A percentile compares a stretch with the other conserved stretches of the same genome.
phyloP scores from a whole-genome alignment of 2,329 filamentous ascomycete species.

The Achaetomium macrosporum region DNA sequence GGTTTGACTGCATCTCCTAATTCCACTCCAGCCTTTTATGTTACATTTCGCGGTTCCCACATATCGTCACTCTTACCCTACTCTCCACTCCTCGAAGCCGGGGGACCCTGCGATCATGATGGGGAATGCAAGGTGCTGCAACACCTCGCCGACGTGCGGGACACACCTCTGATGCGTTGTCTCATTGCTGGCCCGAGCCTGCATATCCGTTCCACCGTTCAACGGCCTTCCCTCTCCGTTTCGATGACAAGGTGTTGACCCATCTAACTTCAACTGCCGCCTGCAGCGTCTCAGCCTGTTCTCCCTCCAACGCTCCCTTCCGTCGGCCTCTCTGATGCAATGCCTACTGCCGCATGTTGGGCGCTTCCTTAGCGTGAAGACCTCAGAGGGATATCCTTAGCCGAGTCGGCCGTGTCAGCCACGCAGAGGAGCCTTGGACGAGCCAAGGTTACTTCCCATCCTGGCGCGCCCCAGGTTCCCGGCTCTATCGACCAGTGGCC shows the following conservation, averaged over 20 bases:
- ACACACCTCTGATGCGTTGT: conserved; percentile 24
- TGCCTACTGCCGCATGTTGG: conserved; percentile 9
- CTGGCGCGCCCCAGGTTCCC: conserved; percentile 18
- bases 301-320: neutral
- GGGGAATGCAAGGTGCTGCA: conserved; percentile 9
- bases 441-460: conserved; percentile 16
- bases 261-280: conserved; percentile 3
- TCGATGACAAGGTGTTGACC: conserved; percentile 5
- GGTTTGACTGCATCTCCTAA: conserved; percentile 26
- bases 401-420: conserved; percentile 15
- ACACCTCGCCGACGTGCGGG: conserved; percentile 12
- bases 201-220: conserved; percentile 18
- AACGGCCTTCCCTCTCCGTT: conserved; percentile 9
- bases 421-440: conserved; percentile 15
- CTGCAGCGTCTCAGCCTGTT: neutral
- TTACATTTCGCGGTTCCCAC: conserved; percentile 26
- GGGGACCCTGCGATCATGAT: conserved; percentile 10
- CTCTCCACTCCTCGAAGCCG: conserved; percentile 18
- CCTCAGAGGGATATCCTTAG: conserved; percentile 1
- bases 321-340: conserved; percentile 14
- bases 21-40: conserved; percentile 21
- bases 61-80: conserved; percentile 4
- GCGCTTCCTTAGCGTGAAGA: conserved; percentile 1
- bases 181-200: conserved; percentile 11
- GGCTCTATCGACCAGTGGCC: conserved; percentile 19